Evolutionary conservation across 306 rosid genomes (phyloP).

Genomic region (Ormosia emarginata): DNA sequence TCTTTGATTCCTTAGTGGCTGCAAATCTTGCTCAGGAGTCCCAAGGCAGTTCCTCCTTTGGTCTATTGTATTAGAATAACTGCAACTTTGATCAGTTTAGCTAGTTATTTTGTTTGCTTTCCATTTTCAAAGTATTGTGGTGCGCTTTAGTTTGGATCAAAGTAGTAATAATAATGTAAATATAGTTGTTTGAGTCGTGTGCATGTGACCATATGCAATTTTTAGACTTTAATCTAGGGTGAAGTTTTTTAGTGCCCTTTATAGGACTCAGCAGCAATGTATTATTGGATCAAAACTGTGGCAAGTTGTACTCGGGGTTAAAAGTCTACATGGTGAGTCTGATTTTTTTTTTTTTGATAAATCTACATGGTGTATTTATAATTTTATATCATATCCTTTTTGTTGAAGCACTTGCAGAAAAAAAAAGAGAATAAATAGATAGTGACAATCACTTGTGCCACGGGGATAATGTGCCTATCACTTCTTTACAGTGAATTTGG

Average conservation of each 20-base stretch:
- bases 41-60: slow-evolving; percentile 18
- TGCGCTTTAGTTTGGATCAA: slow-evolving; percentile 23
- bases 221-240: slow-evolving; percentile 29
- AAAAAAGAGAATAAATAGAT: neutral
- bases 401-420: slow-evolving; percentile 11
- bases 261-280: slow-evolving; percentile 14
- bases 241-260: slow-evolving; percentile 41
- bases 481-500: slow-evolving; percentile 11
- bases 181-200: slow-evolving; percentile 26
- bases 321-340: neutral
- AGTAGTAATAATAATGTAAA: slow-evolving; percentile 35
- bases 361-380: neutral
- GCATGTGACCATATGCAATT: slow-evolving; percentile 13
- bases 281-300: slow-evolving; percentile 8
- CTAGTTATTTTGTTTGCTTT: neutral
- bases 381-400: neutral
- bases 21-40: slow-evolving; percentile 49
- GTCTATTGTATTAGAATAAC: slow-evolving; percentile 24
- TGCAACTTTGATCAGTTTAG: neutral
- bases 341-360: no score
- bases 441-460: slow-evolving; percentile 2
- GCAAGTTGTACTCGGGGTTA: slow-evolving; percentile 13
- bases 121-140: slow-evolving; percentile 6
- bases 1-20: slow-evolving; percentile 65
- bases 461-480: neutral